Base-by-base conservation (phyloP, 371 early-diverging fungal species). In the Gilbertella persicaria region DNA sequence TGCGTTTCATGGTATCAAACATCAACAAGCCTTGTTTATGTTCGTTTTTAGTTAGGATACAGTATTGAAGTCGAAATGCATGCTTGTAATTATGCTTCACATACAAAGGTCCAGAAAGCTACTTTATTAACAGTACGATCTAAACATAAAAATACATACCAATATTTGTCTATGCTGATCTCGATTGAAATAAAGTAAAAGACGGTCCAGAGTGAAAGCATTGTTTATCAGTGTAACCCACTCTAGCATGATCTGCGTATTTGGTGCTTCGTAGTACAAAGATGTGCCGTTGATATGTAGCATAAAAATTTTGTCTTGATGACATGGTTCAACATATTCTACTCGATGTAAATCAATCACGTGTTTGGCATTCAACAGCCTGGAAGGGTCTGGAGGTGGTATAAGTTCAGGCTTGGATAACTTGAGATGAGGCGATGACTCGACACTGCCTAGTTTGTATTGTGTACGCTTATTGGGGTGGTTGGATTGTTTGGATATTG, bases 181-280 rank as follows among this genome's bases (percentile, higher is more conserved):
- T 23, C 37, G 36, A n/a, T 24, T 21, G 0, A 37, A 48, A 16
- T 25, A 19, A 1, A 28, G 17, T 5, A 38, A 26, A 13, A 50
- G 40, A 23, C 28, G 41, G 7, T 54, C 41, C 14, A 41, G 14
- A 30, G 21, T 45, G 3, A 54, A 3, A 26, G 20, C 21, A 24
- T 21, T 41, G 3, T 33, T 47, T 14, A 58, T 58, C 17, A 58
- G n/a, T 13, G 47, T 45, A 13, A 62, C 21, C 62, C 62, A 62
- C 14, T 62, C 46, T 2, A 51, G 16, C 51, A 55, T 51, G 29
- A 39, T 43, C 21, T 55, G 52, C 6, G 62, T 62, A 30, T 40
- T 42, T 14, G 56, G 56, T 26, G 56, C 51, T 25, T 62, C 45
- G 30, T 51, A 62, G 20, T 45, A 62, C 24, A 62, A 37, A 1